Evolutionary conservation across 1,139 yeast genomes (phyloP).

Genomic region (Taphrina sp.): DNA sequence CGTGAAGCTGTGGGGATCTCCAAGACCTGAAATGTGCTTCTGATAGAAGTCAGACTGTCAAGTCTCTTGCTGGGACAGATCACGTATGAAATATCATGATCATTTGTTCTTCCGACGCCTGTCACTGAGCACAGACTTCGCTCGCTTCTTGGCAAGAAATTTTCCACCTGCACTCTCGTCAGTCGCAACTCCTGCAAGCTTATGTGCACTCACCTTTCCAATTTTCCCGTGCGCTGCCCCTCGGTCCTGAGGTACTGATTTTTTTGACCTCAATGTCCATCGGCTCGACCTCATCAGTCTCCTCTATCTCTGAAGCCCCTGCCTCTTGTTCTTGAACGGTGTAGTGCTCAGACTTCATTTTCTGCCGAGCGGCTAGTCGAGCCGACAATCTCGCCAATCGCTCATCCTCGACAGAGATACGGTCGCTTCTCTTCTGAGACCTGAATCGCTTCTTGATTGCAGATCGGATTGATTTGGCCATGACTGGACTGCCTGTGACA

Average conservation of each 20-base stretch:
- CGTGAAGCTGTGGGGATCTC: no score
- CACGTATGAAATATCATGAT: no score
- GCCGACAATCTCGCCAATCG: constrained; percentile 26
- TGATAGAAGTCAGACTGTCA: no score
- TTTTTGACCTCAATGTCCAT: constrained; percentile 22
- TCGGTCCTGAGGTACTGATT: constrained; percentile 26
- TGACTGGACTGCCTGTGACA: no score
- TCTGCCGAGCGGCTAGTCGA: constrained; percentile 20
- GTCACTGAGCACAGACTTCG: constrained; percentile 22
- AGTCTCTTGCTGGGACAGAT: no score
- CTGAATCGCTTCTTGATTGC: constrained; percentile 30
- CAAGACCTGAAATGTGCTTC: no score
- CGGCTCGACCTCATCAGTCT: neutral
- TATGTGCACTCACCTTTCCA: no score
- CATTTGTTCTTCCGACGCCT: constrained; percentile 9
- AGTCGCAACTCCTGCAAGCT: no score
- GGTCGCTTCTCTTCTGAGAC: constrained; percentile 19
- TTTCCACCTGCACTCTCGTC: no score
- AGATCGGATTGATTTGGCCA: constrained; percentile 32
- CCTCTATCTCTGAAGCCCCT: neutral
- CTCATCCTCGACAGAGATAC: constrained; percentile 26
- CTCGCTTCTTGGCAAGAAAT: constrained; percentile 25
- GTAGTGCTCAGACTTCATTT: no score
- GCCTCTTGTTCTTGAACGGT: no score
- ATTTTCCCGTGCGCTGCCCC: constrained; percentile 27